Evolutionary conservation across 1,284 basidiomycete species (phyloP), one percentile per base, ranked within the genome.

Genomic region (Puccinia horiana): DNA sequence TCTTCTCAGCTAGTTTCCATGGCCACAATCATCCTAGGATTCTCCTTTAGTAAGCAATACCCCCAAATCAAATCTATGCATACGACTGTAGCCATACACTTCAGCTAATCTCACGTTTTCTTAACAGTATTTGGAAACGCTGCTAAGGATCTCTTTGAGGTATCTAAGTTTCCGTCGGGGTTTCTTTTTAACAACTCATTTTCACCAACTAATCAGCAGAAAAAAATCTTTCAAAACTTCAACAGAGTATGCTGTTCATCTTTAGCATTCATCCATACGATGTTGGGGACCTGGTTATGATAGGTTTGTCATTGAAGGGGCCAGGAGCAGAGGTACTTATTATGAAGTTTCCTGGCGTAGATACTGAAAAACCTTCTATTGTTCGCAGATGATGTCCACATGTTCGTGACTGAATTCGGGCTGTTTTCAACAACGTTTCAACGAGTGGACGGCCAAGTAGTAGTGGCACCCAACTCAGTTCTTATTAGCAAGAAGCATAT

Each of bases 361-460:
- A 23, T 23, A 37, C 49, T 73, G 47, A 26, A 32, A 1, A 61
- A 44, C 20, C 14, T 12, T 42, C 42, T 9, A 77, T 73, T 37
- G 29, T 40, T n/a, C 37, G 26, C 93, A 92, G 92, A 92, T 35
- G 92, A 93, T 85, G 87, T 89, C 89, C 88, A 89, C 18, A 86
- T 92, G 76, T 89, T 90, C 83, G 92, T 93, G 44, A 90, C 90
- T 79, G 92, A 93, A 85, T 93, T 94, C 85, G 93, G 93, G 29
- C 88, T 94, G 49, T 93, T 94, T 84, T 91, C 92, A 1, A 94
- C 93, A 9, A 91, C 90, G 0, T 94, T 94, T 88, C 89, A 91
- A 63, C 90, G 93, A 40, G 92, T 92, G 6, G 92, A 93, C 84
- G 93, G 93, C 4, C 85, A 93, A 86, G 91, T 93, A 85, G 90